Percentiles rank a stretch among this genome's conserved stretches.
These are phyloP conservation scores for Claviceps sp. DNA, from an alignment of 2,329 filamentous ascomycete genomes.

Conservation along the genomic window DNA sequence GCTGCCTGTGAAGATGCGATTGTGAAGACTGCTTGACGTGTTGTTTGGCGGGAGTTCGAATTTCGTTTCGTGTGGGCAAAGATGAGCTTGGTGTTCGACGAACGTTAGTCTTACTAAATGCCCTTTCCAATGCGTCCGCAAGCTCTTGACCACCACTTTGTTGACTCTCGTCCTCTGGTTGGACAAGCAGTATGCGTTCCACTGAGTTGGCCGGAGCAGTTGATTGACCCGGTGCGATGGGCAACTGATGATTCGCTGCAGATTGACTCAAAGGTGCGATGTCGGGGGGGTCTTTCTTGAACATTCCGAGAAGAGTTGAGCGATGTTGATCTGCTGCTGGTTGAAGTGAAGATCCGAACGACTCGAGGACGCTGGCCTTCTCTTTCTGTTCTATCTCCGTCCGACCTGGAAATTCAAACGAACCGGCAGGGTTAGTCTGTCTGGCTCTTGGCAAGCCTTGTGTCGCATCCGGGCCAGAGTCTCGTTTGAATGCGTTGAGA, in stretches of 20 bases:
- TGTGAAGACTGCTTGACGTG: slow-evolving; percentile 9
- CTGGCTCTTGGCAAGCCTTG: neutral
- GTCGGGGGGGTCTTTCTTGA: slow-evolving; percentile 27
- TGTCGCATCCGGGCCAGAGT: slow-evolving; percentile 6
- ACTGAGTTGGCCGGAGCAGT: neutral
- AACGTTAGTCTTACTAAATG: slow-evolving; percentile 10
- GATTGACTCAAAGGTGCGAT: neutral
- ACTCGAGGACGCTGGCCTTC: slow-evolving; percentile 13
- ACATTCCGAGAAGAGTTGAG: slow-evolving; percentile 37
- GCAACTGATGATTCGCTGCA: neutral
- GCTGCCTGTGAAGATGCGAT: neutral
- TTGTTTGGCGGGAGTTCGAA: neutral
- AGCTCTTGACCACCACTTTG: neutral
- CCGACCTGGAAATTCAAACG: neutral
- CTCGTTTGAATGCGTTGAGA: slow-evolving; percentile 30
- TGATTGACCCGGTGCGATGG: neutral
- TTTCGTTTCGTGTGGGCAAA: slow-evolving; percentile 4
- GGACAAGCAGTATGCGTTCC: neutral
- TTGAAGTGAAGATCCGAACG: slow-evolving; percentile 15
- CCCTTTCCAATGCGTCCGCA: slow-evolving; percentile 8
- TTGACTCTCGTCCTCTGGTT: slow-evolving; percentile 1
- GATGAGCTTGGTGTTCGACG: slow-evolving; percentile 7
- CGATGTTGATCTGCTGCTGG: slow-evolving; percentile 24
- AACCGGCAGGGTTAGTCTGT: neutral
- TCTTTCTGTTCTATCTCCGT: neutral